These are phyloP conservation scores for Diutina sp. DNA, from an alignment of 1,139 yeast genomes.

Conservation along the genomic window DNA sequence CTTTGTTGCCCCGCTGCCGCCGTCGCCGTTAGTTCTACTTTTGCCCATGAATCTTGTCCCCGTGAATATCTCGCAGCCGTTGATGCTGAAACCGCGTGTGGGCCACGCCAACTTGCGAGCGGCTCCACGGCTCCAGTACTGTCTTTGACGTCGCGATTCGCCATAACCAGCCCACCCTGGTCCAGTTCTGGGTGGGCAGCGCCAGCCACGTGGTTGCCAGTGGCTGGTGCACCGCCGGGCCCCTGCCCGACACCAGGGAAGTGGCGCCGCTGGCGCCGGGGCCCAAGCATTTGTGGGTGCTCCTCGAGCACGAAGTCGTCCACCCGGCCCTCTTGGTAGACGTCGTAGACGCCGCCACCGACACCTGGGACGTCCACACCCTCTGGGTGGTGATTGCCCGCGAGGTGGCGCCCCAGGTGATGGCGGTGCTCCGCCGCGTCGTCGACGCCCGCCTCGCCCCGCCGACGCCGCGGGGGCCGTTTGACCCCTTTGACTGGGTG, in stretches of 20 bases:
- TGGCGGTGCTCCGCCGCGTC: neutral
- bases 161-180: neutral
- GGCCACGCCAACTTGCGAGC: constrained; percentile 2
- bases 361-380: neutral
- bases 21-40: neutral
- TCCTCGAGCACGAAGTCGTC: neutral
- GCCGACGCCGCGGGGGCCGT: neutral
- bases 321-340: neutral
- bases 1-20: neutral
- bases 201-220: neutral
- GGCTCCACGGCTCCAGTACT: constrained; percentile 10
- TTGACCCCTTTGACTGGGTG: constrained; percentile 1
- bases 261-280: neutral
- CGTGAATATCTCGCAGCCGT: neutral
- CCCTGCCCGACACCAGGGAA: neutral
- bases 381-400: neutral
- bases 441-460: neutral
- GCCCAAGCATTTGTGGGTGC: neutral
- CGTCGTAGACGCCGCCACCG: neutral
- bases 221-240: neutral
- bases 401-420: neutral
- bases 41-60: constrained; percentile 3
- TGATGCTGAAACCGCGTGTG: neutral
- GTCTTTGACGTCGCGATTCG: constrained; percentile 12
- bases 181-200: neutral